A percentile compares a stretch with the other conserved stretches of the same genome.
Conservation (phyloP, 2,329 filamentous ascomycete species). For the Fusarium metavorans region DNA sequence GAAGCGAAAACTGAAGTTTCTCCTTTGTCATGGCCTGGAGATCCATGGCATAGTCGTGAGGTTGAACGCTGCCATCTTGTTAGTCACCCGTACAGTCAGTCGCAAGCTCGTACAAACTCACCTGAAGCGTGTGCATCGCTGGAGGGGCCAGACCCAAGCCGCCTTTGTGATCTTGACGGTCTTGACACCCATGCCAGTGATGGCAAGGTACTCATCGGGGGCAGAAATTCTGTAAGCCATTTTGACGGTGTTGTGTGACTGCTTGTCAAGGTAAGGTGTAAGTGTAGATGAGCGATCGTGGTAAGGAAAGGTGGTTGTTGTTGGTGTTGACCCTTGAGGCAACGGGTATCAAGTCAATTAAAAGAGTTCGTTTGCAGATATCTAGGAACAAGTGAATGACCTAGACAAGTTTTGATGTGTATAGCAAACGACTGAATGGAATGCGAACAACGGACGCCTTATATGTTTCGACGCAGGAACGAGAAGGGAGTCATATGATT, state of each 20-base stretch:
- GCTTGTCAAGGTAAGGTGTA: background rate
- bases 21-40: slow-evolving; percentile 91
- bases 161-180: slow-evolving; percentile 84
- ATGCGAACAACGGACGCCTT: slow-evolving; percentile 9
- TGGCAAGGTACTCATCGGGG: slow-evolving; percentile 87
- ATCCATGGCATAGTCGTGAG: slow-evolving; percentile 85
- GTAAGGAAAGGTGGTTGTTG: background rate
- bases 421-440: background rate
- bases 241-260: slow-evolving; percentile 8
- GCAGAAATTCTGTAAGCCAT: slow-evolving; percentile 77
- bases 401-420: slow-evolving; percentile 1
- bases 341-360: slow-evolving; percentile 5
- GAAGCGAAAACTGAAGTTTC: slow-evolving; percentile 85
- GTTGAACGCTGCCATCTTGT: slow-evolving; percentile 65
- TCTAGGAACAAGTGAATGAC: slow-evolving; percentile 11
- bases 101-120: background rate
- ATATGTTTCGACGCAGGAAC: slow-evolving; percentile 19
- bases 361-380: slow-evolving; percentile 10
- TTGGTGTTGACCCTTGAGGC: background rate
- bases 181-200: slow-evolving; percentile 82
- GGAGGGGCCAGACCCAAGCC: slow-evolving; percentile 77
- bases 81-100: background rate
- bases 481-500: background rate
- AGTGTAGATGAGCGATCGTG: background rate
- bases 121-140: slow-evolving; percentile 70